Base-by-base conservation (phyloP, 2,329 filamentous ascomycete species). In the Neonectria faginata region DNA sequence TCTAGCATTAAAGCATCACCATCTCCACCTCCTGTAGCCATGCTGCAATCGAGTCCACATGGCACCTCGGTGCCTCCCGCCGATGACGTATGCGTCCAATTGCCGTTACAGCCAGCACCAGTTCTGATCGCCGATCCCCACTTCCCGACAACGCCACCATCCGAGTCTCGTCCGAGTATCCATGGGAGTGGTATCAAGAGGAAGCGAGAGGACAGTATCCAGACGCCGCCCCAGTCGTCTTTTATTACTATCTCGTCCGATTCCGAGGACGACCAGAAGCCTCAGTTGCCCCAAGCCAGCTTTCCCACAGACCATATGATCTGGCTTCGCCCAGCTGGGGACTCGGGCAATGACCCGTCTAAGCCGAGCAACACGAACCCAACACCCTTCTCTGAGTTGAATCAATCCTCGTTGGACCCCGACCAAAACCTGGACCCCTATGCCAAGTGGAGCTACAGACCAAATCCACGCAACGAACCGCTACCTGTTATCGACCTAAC, bases 231-330 rank as follows among this genome's bases (percentile, higher is more conserved):
- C 33, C 51, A 22, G 14, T 41, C 51, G 11, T 42, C 51, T 33
- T 2, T 41, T 33, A 42, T 54, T 12, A 54, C 12, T 33, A 39
- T 54, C 52, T 42, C 52, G 33, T 29, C 52, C 16, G 36, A 29
- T 14, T 42, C 33, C 10, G 31, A 36, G 3, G 22, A 9, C 36
- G 36, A 55, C 3, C 7, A 16, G 16, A 14, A 55, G 22, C 20
- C 36, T 10, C 18, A 44, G 8, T 20, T 22, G 31, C 31, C 2
- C 36, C 36, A 55, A 31, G 1, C 14, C 12, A 20, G 11, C 36
- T 8, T 29, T 7, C 9, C 36, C 22, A n/a, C 2, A 42, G 16
- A 2, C 8, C 7, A 8, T 20, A 3, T 3, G 6, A 14, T 12
- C 12, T 22, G 42, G 42, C 10, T 14, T 44, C 44, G 18, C 12